Evolutionary conservation across 495 filamentous ascomycete genomes (phyloP), one percentile per base, ranked within the genome.

Genomic region (Lophium mytilinum): DNA sequence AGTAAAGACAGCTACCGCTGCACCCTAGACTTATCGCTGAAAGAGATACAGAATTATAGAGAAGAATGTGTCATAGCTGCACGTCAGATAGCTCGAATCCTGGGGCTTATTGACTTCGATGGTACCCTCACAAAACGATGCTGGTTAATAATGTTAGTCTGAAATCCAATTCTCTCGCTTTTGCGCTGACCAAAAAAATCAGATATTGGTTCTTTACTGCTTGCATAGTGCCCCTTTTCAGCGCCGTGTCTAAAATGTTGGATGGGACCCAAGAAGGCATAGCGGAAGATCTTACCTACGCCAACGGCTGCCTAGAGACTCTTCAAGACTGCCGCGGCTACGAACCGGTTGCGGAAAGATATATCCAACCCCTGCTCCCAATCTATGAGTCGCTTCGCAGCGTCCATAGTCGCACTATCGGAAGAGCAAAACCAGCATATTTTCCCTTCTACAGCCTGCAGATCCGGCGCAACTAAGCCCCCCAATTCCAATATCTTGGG

Each of bases 131-230:
- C 58, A 6, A 62, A 51, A 50, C 55, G 63, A n/a, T 66, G 63
- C 19, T 66, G 63, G 63, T 12, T 66, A 3, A 62, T 62, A 1
- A 66, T 66, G 63, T 62, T 21, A 53, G 63, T 60, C 9, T 45
- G 21, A 8, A 14, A 51, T 9, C 37, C 33, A 9, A 18, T 36
- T 9, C 19, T 40, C 30, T 37, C 34, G 45, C 14, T 19, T 36
- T 34, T 51, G 24, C 30, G 17, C 1, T 41, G 12, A n/a, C 18
- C n/a, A 47, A 36, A 9, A 9, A 46, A 37, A 36, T 46, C 58
- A 66, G 58, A 4, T 62, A 66, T 33, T 66, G 58, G 55, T 24
- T 58, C 9, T 66, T 66, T 30, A 58, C 48, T 7, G 58, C 63
- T 24, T 59, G 51, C 50, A 59, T 66, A 19, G 56, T 62, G 17